phyloP scores from a whole-genome alignment of 2,329 filamentous ascomycete species.

The Cladosporium sp. region DNA sequence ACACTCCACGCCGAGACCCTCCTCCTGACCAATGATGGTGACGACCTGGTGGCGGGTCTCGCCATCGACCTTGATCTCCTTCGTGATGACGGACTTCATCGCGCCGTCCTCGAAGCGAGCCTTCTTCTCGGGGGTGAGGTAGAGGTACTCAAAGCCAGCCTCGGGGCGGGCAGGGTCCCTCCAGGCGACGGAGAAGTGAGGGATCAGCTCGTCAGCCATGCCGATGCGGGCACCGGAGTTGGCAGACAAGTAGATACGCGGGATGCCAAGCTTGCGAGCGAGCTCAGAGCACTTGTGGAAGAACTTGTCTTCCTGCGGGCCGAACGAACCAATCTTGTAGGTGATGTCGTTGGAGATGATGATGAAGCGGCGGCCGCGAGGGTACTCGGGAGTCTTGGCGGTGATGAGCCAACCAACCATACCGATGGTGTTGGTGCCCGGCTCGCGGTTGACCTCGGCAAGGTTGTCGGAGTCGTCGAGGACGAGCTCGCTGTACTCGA shows the following conservation, averaged over 20 bases:
- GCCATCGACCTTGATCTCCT: constrained; percentile 76
- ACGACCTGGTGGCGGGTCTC: constrained; percentile 92
- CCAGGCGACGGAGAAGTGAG: constrained; percentile 95
- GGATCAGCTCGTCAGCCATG: constrained; percentile 93
- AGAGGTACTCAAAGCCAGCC: constrained; percentile 92
- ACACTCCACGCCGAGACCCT: constrained; percentile 96
- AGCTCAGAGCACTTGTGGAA: constrained; percentile 99
- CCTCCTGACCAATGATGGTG: constrained; percentile 86
- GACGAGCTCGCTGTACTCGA: constrained; percentile 89
- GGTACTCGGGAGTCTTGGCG: constrained; percentile 92
- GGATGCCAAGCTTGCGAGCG: constrained; percentile 87
- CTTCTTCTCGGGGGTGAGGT: constrained; percentile 81
- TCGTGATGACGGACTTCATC: constrained; percentile 73
- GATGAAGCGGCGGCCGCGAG: constrained; percentile 83
- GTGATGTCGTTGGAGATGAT: constrained; percentile 99
- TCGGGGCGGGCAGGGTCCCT: constrained; percentile 77
- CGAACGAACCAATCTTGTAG: constrained; percentile 97
- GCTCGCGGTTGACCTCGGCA: constrained; percentile 87
- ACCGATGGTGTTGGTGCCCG: constrained; percentile 90
- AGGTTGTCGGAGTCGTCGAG: constrained; percentile 90
- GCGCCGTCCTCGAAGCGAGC: constrained; percentile 76
- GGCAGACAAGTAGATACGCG: constrained; percentile 93
- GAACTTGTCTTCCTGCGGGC: constrained; percentile 92
- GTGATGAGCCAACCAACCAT: constrained; percentile 99
- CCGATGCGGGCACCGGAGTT: constrained; percentile 98